phyloP scores from a whole-genome alignment of 1,139 yeast genomes.

The Yamadazyma jaroonii region DNA sequence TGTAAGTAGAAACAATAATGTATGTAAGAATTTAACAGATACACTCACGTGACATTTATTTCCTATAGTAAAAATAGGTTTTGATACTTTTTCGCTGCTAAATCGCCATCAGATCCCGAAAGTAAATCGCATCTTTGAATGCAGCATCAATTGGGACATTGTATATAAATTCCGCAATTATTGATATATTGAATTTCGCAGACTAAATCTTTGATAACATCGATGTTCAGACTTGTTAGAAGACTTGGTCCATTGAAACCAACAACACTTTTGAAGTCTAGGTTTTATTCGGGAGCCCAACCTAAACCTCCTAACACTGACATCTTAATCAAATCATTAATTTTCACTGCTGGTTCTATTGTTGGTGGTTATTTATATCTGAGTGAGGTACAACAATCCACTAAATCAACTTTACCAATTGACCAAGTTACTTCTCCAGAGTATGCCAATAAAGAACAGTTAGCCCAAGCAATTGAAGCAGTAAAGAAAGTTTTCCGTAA shows the following conservation, averaged over 20 bases:
- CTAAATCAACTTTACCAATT: slow-evolving; percentile 18
- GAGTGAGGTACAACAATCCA: slow-evolving; percentile 2
- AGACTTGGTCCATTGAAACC: neutral
- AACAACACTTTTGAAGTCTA: too few species aligned
- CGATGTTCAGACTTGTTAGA: neutral
- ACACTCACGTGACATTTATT: too few species aligned
- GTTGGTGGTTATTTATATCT: slow-evolving; percentile 14
- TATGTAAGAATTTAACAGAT: too few species aligned
- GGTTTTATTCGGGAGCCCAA: neutral
- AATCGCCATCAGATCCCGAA: too few species aligned
- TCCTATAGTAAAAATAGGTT: too few species aligned
- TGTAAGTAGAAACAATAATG: too few species aligned
- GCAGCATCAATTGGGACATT: too few species aligned
- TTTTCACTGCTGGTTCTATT: slow-evolving; percentile 14
- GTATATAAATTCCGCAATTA: too few species aligned
- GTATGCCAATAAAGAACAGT: slow-evolving; percentile 19
- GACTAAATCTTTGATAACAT: too few species aligned
- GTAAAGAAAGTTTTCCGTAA: slow-evolving; percentile 18
- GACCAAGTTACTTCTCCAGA: slow-evolving; percentile 16
- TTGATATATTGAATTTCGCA: too few species aligned
- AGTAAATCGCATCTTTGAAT: too few species aligned
- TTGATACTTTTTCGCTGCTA: too few species aligned
- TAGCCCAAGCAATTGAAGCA: slow-evolving; percentile 22
- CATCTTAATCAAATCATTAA: slow-evolving; percentile 6
- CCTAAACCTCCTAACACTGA: slow-evolving; percentile 1